A percentile compares a stretch with the other conserved stretches of the same genome.
Conservation (phyloP, 257 asterid genomes). For the Parsonsia alboflavescens region DNA sequence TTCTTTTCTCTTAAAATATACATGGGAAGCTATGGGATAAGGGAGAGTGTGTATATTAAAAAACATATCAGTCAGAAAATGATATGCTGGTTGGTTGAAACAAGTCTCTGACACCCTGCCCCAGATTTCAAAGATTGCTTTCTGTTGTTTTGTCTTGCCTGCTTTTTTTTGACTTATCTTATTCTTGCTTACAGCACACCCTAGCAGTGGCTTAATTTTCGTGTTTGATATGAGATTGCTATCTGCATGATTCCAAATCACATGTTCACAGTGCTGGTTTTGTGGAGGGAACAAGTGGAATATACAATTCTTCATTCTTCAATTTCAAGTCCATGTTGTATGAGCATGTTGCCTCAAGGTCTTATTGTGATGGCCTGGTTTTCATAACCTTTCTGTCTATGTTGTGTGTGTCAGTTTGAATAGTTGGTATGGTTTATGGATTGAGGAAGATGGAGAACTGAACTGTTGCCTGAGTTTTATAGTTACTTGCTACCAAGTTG, state of each 20-base stretch:
- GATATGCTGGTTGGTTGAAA: not conserved
- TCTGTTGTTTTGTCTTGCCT: not conserved
- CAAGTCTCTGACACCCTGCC: not conserved
- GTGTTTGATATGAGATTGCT: not conserved
- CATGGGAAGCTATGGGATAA: too few species aligned
- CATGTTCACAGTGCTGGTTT: too few species aligned
- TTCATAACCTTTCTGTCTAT: not conserved
- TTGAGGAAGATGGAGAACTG: not conserved
- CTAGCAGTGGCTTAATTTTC: not conserved
- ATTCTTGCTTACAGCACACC: not conserved
- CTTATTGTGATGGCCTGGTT: not conserved
- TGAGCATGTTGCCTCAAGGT: not conserved
- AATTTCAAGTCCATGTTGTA: not conserved
- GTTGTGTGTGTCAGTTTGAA: not conserved
- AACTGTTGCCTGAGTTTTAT: not conserved
- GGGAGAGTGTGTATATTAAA: too few species aligned
- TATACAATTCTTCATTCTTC: not conserved
- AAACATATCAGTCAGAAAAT: not conserved
- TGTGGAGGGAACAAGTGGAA: not conserved
- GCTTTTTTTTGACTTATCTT: too few species aligned
- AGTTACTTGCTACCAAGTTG: not conserved
- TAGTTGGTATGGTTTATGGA: not conserved
- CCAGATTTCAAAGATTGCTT: not conserved
- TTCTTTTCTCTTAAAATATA: not conserved
- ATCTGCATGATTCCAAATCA: not conserved